These are phyloP conservation scores for Verticillium nonalfalfae DNA, from an alignment of 2,329 filamentous ascomycete species.

Conservation along the genomic window DNA sequence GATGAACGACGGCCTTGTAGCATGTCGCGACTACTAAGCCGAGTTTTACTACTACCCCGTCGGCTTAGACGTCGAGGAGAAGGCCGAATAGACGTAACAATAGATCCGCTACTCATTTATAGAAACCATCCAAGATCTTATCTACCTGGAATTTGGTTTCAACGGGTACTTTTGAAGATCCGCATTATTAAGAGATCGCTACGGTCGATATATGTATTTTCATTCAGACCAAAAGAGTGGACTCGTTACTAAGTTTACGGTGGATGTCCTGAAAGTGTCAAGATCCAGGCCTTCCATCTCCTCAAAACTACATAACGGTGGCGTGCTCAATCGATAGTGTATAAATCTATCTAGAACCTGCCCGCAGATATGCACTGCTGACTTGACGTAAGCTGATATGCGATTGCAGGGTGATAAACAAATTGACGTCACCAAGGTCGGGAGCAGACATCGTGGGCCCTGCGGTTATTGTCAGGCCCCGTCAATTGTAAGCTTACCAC, in stretches of 20 bases:
- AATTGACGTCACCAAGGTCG: no score
- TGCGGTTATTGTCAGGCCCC: no score
- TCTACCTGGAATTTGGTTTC: conserved; percentile 10
- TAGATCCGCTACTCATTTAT: conserved; percentile 22
- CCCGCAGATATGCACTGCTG: no score
- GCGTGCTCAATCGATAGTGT: conserved; percentile 16
- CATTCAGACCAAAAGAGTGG: conserved; percentile 2
- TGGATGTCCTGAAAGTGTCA: neutral
- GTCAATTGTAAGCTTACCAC: no score
- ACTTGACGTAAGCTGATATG: no score
- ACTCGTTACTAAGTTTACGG: conserved; percentile 7
- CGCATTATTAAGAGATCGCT: conserved; percentile 11
- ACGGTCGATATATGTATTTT: conserved; percentile 14
- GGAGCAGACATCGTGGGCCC: no score
- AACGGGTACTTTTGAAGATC: conserved; percentile 11
- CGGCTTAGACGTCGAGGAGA: conserved; percentile 15
- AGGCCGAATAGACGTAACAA: conserved; percentile 16
- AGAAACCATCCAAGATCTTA: conserved; percentile 13
- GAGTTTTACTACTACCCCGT: conserved; percentile 15
- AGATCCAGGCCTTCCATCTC: neutral
- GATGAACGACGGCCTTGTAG: conserved; percentile 20
- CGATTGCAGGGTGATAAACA: no score
- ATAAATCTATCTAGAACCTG: conserved; percentile 4
- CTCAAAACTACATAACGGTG: neutral
- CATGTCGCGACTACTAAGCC: conserved; percentile 16